Evolutionary conservation across 768 basidiomycete species (phyloP), one percentile per base, ranked within the genome.

Genomic region (Tricholoma terreum): DNA sequence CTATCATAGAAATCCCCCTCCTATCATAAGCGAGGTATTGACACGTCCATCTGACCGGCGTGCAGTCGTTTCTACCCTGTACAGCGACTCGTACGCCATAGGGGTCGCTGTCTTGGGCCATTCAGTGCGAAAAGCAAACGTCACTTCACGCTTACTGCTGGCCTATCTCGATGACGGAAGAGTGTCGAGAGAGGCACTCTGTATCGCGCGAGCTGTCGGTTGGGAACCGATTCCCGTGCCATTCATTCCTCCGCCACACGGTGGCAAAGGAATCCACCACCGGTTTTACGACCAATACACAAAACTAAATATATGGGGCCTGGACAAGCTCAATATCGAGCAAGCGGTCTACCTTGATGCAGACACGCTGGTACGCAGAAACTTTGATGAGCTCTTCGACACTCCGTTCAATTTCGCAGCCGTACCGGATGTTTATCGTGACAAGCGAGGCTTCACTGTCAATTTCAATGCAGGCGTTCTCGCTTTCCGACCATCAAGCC

Each of bases 341-440:
- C 48, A 63, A 34, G 67, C 72, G 12, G 69, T 78, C 22, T 77
- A 78, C 61, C 68, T 79, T 54, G 73, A 76, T 60, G 71, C 73
- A n/a, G 77, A 79, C 66, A 77, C 74, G 10, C 72, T 78, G 59
- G 77, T 75, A 17, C 71, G 66, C 7, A 66, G 65, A 36, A 76
- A 77, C 58, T 73, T 80, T 58, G 75, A 77, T 62, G 78, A 79
- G 61, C 71, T 79, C n/a, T 79, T 77, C 63, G 57, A 70, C 11
- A 58, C 74, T 4, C 77, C 77, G 11, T 77, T 71, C 69, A 60
- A 61, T 17, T 73, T 80, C 58, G 77, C 67, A 19, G 78, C 78
- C 3, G 77, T 72, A 4, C 75, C 75, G 1, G 77, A 79, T 55
- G 69, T 78, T 9, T 74, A 68, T 30, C 65, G 58, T 36, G 63